Conservation (phyloP, 768 basidiomycete species). For the Heimioporus sp. region DNA sequence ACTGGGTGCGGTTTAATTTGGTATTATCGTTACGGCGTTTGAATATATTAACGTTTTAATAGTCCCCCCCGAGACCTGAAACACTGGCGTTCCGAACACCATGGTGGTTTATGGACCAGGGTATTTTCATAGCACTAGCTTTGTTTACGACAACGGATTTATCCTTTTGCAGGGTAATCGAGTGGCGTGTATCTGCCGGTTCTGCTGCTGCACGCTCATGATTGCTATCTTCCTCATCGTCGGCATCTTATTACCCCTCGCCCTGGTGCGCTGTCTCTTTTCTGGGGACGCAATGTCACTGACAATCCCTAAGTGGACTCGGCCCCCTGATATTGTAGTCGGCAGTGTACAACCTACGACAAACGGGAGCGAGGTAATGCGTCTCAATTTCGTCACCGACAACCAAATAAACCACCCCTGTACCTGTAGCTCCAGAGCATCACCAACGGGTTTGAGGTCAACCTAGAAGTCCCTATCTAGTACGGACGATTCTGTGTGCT, state of each 20-base stretch:
- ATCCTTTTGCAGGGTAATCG: constrained; percentile 49
- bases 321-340: constrained; percentile 66
- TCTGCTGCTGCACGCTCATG: constrained; percentile 76
- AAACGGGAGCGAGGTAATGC: constrained; percentile 45
- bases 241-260: constrained; percentile 63
- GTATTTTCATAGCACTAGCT: constrained; percentile 32
- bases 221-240: constrained; percentile 60
- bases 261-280: constrained; percentile 48
- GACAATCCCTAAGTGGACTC: constrained; percentile 58
- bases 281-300: not conserved
- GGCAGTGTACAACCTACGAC: constrained; percentile 43
- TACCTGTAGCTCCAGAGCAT: constrained; percentile 36
- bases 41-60: constrained; percentile 7
- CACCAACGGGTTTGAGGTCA: constrained; percentile 49
- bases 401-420: constrained; percentile 15
- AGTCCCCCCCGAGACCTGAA: constrained; percentile 36
- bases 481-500: constrained; percentile 31
- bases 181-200: constrained; percentile 59
- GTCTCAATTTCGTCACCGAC: not conserved
- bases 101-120: constrained; percentile 69
- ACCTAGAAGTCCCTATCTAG: constrained; percentile 67
- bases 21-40: too few species aligned
- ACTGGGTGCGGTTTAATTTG: constrained; percentile 29
- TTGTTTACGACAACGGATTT: not conserved
- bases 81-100: constrained; percentile 53